Conservation (phyloP, 2,329 filamentous ascomycete genomes). For the Nigrospora sphaerica region DNA sequence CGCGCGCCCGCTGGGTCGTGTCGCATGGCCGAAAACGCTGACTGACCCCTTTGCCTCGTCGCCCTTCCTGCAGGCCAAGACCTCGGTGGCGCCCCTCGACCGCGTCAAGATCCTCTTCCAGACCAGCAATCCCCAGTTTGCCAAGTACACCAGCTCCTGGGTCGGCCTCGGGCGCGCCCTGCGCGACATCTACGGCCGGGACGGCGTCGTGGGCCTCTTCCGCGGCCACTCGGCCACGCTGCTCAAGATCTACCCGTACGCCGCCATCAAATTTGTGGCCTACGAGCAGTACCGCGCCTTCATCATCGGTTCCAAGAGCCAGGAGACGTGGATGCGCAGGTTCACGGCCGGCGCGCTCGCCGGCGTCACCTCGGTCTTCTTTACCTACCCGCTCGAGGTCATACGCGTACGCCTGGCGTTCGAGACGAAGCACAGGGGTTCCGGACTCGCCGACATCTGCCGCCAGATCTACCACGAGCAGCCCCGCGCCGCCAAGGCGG, state of each 20-base stretch:
- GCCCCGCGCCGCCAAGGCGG: constrained; percentile 30
- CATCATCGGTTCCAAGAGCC: constrained; percentile 59
- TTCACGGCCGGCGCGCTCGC: constrained; percentile 68
- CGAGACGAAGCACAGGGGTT: constrained; percentile 74
- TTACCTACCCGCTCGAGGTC: constrained; percentile 92
- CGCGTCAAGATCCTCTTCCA: constrained; percentile 99
- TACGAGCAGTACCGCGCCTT: constrained; percentile 89
- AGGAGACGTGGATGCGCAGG: constrained; percentile 76
- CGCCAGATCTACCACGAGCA: constrained; percentile 80
- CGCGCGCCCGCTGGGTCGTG: neutral
- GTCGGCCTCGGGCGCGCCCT: constrained; percentile 76
- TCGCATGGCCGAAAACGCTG: neutral
- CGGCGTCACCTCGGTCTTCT: constrained; percentile 87
- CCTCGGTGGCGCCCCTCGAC: constrained; percentile 88
- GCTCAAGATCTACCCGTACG: constrained; percentile 92
- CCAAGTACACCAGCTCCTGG: constrained; percentile 89
- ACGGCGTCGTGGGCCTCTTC: constrained; percentile 73
- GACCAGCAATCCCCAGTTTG: constrained; percentile 86
- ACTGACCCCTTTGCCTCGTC: constrained; percentile 1
- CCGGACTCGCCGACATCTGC: constrained; percentile 70
- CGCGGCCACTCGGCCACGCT: constrained; percentile 92
- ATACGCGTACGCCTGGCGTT: constrained; percentile 90
- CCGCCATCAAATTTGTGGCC: constrained; percentile 93
- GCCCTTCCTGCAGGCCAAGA: constrained; percentile 66
- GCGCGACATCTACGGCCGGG: constrained; percentile 69